A percentile compares a stretch with the other conserved stretches of the same genome.
Evolutionary conservation across 2,329 filamentous ascomycete species (phyloP).

Genomic region (Claviceps purpurea): DNA sequence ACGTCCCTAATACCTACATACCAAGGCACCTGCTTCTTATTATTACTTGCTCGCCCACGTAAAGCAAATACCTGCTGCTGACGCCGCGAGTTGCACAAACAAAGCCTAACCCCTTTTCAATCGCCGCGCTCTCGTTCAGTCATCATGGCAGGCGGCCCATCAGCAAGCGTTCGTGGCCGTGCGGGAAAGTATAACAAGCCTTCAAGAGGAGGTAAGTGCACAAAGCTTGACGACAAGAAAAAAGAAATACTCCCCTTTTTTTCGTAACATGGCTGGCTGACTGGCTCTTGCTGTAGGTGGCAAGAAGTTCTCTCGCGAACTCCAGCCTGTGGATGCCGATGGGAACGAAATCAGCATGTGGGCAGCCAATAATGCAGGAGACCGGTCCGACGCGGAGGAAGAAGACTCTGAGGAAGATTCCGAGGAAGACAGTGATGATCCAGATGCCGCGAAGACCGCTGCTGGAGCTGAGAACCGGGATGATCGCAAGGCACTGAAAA

Average conservation of each 20-base stretch:
- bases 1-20: background rate
- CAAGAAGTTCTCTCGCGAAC: constrained; percentile 87
- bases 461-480: constrained; percentile 54
- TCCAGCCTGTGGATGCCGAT: constrained; percentile 77
- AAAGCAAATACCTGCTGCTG: background rate
- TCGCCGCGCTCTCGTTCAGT: background rate
- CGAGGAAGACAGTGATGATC: constrained; percentile 35
- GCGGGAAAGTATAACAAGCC: constrained; percentile 93
- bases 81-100: background rate
- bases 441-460: constrained; percentile 28
- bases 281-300: constrained; percentile 47
- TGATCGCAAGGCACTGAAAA: constrained; percentile 74
- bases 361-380: constrained; percentile 47
- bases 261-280: background rate
- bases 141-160: constrained; percentile 34
- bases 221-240: background rate
- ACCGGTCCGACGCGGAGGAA: constrained; percentile 39
- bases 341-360: constrained; percentile 86
- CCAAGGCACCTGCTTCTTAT: background rate
- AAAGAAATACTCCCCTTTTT: no score
- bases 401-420: constrained; percentile 40
- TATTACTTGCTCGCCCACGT: background rate
- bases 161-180: constrained; percentile 51
- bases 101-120: background rate
- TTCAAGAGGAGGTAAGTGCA: constrained; percentile 67